Evolutionary conservation across 2,329 filamentous ascomycete genomes (phyloP).

Genomic region (Phoma sp.): DNA sequence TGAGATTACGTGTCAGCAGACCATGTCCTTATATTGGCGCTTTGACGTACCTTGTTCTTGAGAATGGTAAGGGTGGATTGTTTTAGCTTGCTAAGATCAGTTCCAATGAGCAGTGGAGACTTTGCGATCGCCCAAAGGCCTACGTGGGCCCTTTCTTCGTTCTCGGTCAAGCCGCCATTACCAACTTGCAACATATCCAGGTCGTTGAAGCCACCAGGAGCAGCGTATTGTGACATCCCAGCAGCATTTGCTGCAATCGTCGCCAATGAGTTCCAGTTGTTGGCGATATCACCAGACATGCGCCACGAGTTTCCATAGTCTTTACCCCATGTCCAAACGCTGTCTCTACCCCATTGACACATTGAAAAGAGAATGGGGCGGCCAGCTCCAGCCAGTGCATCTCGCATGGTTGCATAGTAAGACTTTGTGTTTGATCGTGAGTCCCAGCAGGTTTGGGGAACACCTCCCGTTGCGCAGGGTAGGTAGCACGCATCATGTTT

Average conservation of each 20-base stretch:
- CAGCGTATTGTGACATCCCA: not conserved
- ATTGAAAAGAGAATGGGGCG: not conserved
- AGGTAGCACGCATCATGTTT: not conserved
- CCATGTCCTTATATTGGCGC: not conserved
- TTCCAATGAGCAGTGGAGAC: not conserved
- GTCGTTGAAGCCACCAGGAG: not conserved
- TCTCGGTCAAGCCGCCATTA: not conserved
- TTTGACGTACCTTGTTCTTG: not conserved
- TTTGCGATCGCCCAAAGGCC: not conserved
- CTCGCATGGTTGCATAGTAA: not conserved
- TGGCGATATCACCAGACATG: not conserved
- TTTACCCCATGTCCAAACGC: not conserved
- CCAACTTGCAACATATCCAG: not conserved
- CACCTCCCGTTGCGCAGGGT: not conserved
- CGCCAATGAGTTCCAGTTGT: not conserved
- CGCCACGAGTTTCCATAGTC: not conserved
- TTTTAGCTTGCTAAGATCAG: not conserved
- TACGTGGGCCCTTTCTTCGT: not conserved
- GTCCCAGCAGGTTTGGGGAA: not conserved
- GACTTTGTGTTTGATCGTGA: not conserved
- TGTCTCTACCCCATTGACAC: not conserved
- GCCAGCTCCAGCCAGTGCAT: not conserved
- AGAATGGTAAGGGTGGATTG: not conserved
- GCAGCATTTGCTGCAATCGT: not conserved
- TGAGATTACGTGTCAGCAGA: not conserved